A percentile compares a stretch with the other conserved stretches of the same genome.
Evolutionary conservation across 2,329 filamentous ascomycete genomes (phyloP).

Genomic region (Penicillium freii): DNA sequence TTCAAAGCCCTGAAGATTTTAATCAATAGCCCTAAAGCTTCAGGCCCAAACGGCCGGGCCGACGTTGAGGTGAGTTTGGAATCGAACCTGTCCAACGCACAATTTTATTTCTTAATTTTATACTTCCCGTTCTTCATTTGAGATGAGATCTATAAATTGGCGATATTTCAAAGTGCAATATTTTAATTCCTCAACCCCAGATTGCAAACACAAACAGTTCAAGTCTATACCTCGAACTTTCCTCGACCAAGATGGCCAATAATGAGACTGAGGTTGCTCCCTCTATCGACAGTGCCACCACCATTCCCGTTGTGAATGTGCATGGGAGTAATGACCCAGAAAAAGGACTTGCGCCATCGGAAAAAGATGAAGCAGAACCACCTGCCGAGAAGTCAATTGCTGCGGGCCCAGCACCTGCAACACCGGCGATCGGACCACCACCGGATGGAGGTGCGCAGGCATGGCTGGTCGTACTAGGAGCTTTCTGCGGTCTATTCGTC

Average conservation of each 20-base stretch:
- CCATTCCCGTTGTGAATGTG: constrained; percentile 10
- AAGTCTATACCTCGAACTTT: not conserved
- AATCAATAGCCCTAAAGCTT: not conserved
- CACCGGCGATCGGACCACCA: constrained; percentile 14
- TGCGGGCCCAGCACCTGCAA: not conserved
- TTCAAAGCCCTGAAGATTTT: not conserved
- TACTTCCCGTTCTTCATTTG: not conserved
- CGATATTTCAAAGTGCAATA: not conserved
- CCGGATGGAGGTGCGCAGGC: constrained; percentile 35
- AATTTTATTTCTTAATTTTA: constrained; percentile 2
- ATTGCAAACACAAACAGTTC: not conserved
- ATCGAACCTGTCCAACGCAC: not conserved
- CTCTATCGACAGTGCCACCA: constrained; percentile 11
- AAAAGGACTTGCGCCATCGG: constrained; percentile 7
- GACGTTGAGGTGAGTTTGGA: constrained; percentile 3
- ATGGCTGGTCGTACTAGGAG: constrained; percentile 50
- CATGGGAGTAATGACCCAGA: constrained; percentile 10
- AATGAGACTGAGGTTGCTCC: not conserved
- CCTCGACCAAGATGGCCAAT: not conserved
- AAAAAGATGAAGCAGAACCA: not conserved
- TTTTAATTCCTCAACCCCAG: not conserved
- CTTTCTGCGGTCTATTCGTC: constrained; percentile 48
- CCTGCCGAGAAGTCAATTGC: not conserved
- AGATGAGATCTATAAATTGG: not conserved
- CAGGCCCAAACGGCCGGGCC: not conserved